Base-by-base conservation (phyloP, 2,329 filamentous ascomycete species). In the Fusarium floridanum region DNA sequence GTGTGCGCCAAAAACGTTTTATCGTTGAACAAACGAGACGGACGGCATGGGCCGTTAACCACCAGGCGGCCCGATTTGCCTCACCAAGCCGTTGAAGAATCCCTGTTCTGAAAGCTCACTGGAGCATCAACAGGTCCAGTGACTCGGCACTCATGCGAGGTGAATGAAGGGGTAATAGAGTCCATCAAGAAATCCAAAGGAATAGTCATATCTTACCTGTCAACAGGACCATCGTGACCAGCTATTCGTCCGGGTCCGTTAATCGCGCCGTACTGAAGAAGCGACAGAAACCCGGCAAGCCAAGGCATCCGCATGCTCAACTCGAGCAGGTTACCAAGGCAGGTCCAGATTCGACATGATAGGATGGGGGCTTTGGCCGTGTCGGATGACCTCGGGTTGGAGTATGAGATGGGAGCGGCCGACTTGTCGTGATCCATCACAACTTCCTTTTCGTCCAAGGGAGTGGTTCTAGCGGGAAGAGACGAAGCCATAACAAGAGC, bases 221-320 rank as follows among this genome's bases (percentile, higher is more conserved):
- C 96, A 84, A 98, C 86, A 82, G 91, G 88, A 74, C 95, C 92
- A 82, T 97, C 89, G 32, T 93, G 90, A 79, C 89, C 88, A 81
- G 93, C 95, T 74, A 97, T 83, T 84, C 85, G 89, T 79, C 95
- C 94, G 74, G 94, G 94, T 27, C 95, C 94, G 79, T 88, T 86
- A 80, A 96, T 84, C 79, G 91, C 88, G 76, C 91, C 88, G 87
- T 93, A 92, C 84, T 97, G 94, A 76, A 93, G 82, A 83, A 98
- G 89, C 67, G 93, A 93, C 70, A 97, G 82, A 76, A 90, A 86
- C 80, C 94, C 94, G 80, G 88, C 88, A 66, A 98, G 88, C 96
- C 96, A 98, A 73, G 96, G 96, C 95, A 98, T 97, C 83, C 95
- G 93, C 75, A 86, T 83, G 76, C 92, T 88, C 80, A 98, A 84